phyloP scores from a whole-genome alignment of 495 filamentous ascomycete species.

The Penicillium salamii region DNA sequence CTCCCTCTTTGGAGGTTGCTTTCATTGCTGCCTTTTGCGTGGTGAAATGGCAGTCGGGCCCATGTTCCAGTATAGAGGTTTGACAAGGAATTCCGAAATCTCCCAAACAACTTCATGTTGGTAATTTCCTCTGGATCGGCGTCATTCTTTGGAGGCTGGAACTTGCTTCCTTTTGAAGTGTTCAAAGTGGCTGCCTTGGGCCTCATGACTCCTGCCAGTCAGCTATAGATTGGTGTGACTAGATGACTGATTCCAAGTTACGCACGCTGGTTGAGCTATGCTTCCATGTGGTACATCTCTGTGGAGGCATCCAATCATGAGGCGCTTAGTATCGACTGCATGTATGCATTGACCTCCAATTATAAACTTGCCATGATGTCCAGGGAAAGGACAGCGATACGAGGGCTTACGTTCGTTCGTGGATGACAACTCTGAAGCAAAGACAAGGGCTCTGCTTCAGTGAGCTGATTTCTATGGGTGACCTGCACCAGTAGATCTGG shows the following conservation, averaged over 20 bases:
- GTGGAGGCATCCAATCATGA: not conserved
- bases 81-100: not conserved
- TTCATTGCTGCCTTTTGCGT: not conserved
- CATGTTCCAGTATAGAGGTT: not conserved
- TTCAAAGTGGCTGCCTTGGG: constrained; percentile 3
- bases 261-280: not conserved
- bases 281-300: not conserved
- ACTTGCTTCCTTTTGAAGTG: not conserved
- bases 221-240: constrained; percentile 1
- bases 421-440: not conserved
- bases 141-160: not conserved
- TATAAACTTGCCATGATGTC: too few species aligned
- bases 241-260: constrained; percentile 1
- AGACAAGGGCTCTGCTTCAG: not conserved
- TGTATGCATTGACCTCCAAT: too few species aligned
- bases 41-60: not conserved
- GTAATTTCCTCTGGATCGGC: not conserved
- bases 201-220: not conserved
- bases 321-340: too few species aligned
- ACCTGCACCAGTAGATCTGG: not conserved
- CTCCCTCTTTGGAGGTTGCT: constrained; percentile 3
- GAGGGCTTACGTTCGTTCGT: too few species aligned
- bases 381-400: too few species aligned
- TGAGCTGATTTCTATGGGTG: not conserved
- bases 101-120: constrained; percentile 5